Percentiles rank a stretch among this genome's conserved stretches.
Evolutionary conservation across 208 protist species (phyloP).

Genomic region (Kentomonas sorsogonicus): DNA sequence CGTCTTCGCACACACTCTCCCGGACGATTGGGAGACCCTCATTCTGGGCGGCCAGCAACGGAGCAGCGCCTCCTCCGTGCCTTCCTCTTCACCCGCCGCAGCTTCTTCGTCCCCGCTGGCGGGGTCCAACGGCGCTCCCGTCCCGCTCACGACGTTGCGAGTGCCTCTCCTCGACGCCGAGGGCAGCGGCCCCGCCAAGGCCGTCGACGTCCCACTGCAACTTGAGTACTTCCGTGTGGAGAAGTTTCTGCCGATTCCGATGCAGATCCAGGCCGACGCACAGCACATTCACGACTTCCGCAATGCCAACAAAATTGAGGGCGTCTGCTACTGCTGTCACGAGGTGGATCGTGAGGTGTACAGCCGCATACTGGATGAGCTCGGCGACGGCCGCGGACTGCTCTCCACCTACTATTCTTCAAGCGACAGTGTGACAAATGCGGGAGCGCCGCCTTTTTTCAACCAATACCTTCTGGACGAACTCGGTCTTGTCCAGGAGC

Average conservation of each 20-base stretch:
- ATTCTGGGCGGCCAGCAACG: too few species aligned
- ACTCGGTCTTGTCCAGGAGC: constrained; percentile 60
- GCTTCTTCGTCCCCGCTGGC: too few species aligned
- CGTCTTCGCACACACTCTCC: constrained; percentile 68
- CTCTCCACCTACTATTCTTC: too few species aligned
- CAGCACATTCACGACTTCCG: constrained; percentile 78
- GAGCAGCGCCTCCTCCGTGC: too few species aligned
- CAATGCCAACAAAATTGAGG: constrained; percentile 67
- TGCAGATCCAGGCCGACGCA: constrained; percentile 87
- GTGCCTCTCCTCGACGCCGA: not conserved
- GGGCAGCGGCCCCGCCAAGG: constrained; percentile 3
- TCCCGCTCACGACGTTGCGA: not conserved
- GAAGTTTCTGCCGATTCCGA: constrained; percentile 77
- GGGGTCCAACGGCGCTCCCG: constrained; percentile 1
- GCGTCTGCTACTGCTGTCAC: constrained; percentile 71
- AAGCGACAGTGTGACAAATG: not conserved
- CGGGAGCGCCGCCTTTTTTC: constrained; percentile 39
- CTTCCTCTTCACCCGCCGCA: too few species aligned
- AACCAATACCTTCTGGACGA: constrained; percentile 85
- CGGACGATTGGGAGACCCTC: constrained; percentile 54
- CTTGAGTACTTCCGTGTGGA: constrained; percentile 82
- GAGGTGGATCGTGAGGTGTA: constrained; percentile 66
- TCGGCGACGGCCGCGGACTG: constrained; percentile 17
- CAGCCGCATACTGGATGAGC: constrained; percentile 52
- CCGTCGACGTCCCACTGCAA: too few species aligned